Evolutionary conservation across 2,329 filamentous ascomycete genomes (phyloP), one percentile per base, ranked within the genome.

Genomic region (Hypoxylon sp.): DNA sequence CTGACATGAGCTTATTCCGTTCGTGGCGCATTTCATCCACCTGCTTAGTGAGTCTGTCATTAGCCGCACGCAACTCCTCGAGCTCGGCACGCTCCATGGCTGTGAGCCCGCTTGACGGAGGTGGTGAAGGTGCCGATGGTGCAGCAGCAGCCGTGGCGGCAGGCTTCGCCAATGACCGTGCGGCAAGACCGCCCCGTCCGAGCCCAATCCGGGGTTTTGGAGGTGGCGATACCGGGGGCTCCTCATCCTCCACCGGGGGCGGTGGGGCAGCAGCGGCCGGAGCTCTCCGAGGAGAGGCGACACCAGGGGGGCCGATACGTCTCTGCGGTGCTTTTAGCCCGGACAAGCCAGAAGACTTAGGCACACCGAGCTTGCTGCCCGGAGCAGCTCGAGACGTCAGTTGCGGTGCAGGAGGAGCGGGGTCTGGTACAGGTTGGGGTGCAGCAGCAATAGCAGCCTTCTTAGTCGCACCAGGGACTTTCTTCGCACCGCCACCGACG

Each of bases 81-180:
- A 99, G 84, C 79, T 99, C 95, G n/a, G 93, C 93, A 47, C 93
- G 89, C 77, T 99, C 96, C n/a, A 93, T 86, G 7, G 91, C 87
- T 19, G 90, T 88, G 52, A 97, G 84, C 0, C 92, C 92, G 42
- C 88, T 90, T 3, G 86, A 81, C 8, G 87, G 86, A 2, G 89
- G 83, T 0, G 90, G 87, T 1, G 89, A 88, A 37, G 85, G 82
- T 1, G 87, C 83, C 5, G 83, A 81, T 10, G 84, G 80, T 21
- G 85, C 80, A 4, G 82, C 79, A 1, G 86, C 79, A 1, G 87
- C 81, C 13, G 86, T 83, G 6, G 85, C 79, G 15, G 84, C 79
- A 42, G 93, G 92, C 78, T 96, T 97, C 13, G 92, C 90, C 11
- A 99, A 86, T 0, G 96, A 94, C 21, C 96, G 90, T 6, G 92